Base-by-base conservation (phyloP, 164 flowering plant genomes). In the Stephania cephalantha region DNA sequence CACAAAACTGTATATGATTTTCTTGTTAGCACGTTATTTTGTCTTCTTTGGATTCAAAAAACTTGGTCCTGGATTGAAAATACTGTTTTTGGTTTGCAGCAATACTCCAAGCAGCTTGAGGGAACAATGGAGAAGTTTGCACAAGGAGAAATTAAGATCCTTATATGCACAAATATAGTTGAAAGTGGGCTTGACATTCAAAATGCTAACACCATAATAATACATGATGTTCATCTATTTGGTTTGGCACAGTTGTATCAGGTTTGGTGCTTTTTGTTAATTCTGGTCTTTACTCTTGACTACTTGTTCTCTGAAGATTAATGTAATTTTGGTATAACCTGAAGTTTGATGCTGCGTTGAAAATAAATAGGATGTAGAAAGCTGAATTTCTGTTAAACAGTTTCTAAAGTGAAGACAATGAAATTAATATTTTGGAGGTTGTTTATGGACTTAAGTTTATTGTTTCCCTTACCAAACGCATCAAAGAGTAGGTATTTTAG, bases 171-270 rank as follows among this genome's bases (percentile, higher is more conserved):
- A 76, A 95, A 95, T 71, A 93, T 95, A 67, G 99, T 95, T 58
- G 99, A 95, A 83, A 95, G 99, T 81, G 99, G 99, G 64, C 93
- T 95, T 76, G 98, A 95, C 85, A 95, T 95, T 84, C 99, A 90
- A 81, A 93, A 95, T 83, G 99, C 98, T 55, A 95, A 95, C 81
- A 91, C 99, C 42, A 95, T 95, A 77, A 86, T 95, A 65, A 83
- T 95, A 82, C 98, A 95, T 81, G 99, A 95, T 83, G 94, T 95
- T 85, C 98, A 95, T 72, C 93, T 82, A 70, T 95, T 95, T 88
- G 99, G 99, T 58, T 86, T 95, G 53, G 98, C 99, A 61, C 99
- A 95, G 72, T 78, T 95, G 80, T 93, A 95, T 83, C 99, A 95
- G 97, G 99, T 93, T 68, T 58, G 30, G 46, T 68, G 18, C 48